These are phyloP conservation scores for Boletellus emodensis DNA, from an alignment of 768 basidiomycete genomes.

Conservation along the genomic window DNA sequence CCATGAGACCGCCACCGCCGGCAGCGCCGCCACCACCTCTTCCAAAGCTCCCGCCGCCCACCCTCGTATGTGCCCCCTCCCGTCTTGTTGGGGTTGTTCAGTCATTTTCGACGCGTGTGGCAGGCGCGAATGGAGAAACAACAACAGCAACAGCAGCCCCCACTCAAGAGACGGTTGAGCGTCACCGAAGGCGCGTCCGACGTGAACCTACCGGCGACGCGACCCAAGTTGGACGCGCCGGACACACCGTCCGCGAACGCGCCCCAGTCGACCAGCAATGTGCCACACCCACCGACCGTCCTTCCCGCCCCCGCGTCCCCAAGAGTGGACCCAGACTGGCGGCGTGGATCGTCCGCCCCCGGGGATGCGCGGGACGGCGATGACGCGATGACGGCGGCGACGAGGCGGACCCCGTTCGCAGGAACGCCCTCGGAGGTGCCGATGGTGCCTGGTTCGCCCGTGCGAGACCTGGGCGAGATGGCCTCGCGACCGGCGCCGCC, in stretches of 20 bases:
- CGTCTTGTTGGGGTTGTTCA: too few relatives aligned
- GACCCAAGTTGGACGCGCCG: slow-evolving; percentile 11
- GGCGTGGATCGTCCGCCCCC: neutral
- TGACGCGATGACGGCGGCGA: neutral
- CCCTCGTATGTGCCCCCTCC: slow-evolving; percentile 6
- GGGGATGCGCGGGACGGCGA: neutral
- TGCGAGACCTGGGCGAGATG: too few relatives aligned
- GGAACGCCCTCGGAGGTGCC: too few relatives aligned
- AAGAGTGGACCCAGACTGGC: neutral
- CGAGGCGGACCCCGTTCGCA: too few relatives aligned
- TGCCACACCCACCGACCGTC: neutral
- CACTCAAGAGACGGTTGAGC: slow-evolving; percentile 14
- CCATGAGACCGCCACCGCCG: neutral
- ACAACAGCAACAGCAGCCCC: neutral
- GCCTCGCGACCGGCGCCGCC: neutral
- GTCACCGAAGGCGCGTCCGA: neutral
- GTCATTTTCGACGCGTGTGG: neutral
- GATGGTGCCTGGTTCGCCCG: too few relatives aligned
- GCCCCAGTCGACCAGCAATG: neutral
- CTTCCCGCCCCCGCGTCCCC: neutral
- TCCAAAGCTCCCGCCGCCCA: slow-evolving; percentile 6
- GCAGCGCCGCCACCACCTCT: neutral
- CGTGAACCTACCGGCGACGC: neutral
- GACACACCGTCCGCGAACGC: neutral
- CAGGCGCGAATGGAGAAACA: slow-evolving; percentile 19